Conservation (phyloP, 164 flowering plant species). For the grape (Vitis vinifera) region ASM3070453v1 NC_081808.1:4929001-4929500, state of each 20-base stretch:
- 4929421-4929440: no score
- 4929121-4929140: no score
- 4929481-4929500: no score
- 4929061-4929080: neutral
- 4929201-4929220: slow-evolving; percentile 46
- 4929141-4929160: slow-evolving; percentile 44
- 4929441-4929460: no score
- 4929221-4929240: slow-evolving; percentile 61
- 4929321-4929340: neutral
- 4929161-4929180: slow-evolving; percentile 48
- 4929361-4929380: no score
- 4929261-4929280: neutral
- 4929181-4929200: slow-evolving; percentile 36
- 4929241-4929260: slow-evolving; percentile 17
- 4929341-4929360: no score
- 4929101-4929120: neutral
- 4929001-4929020: neutral
- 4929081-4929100: neutral
- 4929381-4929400: no score
- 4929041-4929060: neutral
- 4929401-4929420: no score
- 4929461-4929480: no score
- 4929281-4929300: neutral
- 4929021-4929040: neutral
- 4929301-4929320: neutral